Conservation (phyloP, 139 green algal species). For the Pseudopediastrum boryanum region DNA sequence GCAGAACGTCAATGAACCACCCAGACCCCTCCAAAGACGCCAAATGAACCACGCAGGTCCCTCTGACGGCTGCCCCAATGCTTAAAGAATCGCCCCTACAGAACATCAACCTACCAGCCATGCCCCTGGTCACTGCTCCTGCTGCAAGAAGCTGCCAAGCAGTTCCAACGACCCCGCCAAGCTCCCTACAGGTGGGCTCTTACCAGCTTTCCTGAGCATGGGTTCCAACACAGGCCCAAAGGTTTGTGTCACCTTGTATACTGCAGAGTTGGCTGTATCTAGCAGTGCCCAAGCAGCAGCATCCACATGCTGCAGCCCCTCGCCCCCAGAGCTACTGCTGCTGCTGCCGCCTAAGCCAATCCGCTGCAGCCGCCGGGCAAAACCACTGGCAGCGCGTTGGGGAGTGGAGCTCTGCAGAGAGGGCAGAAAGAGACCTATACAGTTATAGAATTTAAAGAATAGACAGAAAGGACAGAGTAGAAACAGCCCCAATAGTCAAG, state of each 20-base stretch:
- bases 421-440: no score
- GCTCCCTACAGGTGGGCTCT: neutral
- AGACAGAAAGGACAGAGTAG: no score
- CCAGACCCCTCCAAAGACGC: no score
- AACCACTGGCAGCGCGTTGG: neutral
- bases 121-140: conserved; percentile 15
- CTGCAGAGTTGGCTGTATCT: conserved; percentile 21
- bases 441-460: no score
- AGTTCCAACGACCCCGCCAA: neutral
- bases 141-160: conserved; percentile 13
- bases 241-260: conserved; percentile 22
- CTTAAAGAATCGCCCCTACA: no score
- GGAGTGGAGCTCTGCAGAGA: conserved; percentile 27
- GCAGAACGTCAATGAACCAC: no score
- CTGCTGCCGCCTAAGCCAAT: conserved; percentile 1
- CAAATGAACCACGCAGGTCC: no score
- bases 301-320: conserved; percentile 26
- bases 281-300: conserved; percentile 19
- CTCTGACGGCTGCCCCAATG: no score
- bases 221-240: conserved; percentile 15
- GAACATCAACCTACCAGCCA: no score
- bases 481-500: no score
- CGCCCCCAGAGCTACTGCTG: neutral
- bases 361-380: neutral
- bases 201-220: neutral